Base-by-base conservation (phyloP, 2,329 filamentous ascomycete genomes). In the Dothidotthia symphoricarpi region DNA sequence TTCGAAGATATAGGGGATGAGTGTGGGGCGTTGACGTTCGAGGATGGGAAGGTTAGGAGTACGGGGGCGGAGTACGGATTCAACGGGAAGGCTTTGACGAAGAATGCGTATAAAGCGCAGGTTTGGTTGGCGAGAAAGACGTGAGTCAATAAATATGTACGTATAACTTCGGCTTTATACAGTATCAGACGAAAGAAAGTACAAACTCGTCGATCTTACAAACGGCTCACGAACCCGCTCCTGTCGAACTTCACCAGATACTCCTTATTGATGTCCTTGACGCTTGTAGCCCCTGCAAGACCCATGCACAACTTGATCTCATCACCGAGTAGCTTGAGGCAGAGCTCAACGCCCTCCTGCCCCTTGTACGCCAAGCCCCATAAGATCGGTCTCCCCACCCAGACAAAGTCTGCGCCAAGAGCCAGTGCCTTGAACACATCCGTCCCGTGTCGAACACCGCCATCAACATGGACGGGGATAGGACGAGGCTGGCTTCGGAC, bases 381-480 rank as follows among this genome's bases (percentile, higher is more conserved):
- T 31, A 95, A 71, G 11, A 86, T 11, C 6, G 61, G 54, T 15
- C 64, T 36, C 1, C 64, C 64, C 4, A 67, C 41, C 36, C 91
- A 93, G 1, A 97, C 89, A 29, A 88, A 91, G 59, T 81, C 87
- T 16, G 91, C 93, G 25, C 93, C 93, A 0, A 97, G 77, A 61
- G 89, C 95, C 7, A 97, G 74, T 10, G 90, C 91, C 72, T 97
- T 97, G 67, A 97, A 80, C 44, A 97, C 89, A 65, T 97, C 93
- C 1, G 90, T 95, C 6, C 85, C 89, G 29, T 91, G 81, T 28
- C 90, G 80, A 29, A 96, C 77, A 28, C 91, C 91, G 15, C 93
- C 91, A 64, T 97, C 93, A 33, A 97, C 74, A 67, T 80, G 97
- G 13, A 97, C 77, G 63, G 96, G 89, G 1, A 60, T 53, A 14